These are phyloP conservation scores for Microbotryum silenes-acaulis DNA, from an alignment of 1,284 basidiomycete genomes.

Conservation along the genomic window DNA sequence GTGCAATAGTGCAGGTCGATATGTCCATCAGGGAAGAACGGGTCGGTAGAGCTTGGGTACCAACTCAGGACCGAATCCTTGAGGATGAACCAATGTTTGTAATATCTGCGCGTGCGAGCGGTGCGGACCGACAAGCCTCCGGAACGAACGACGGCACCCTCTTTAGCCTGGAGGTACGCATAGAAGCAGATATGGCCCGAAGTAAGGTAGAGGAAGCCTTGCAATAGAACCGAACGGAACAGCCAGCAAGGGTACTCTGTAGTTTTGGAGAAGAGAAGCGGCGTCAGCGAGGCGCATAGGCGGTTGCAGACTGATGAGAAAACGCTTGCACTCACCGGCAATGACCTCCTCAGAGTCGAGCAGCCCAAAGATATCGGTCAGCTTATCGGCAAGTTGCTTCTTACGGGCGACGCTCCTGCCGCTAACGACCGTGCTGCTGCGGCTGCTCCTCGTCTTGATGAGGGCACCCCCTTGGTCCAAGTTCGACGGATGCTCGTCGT, in stretches of 20 bases:
- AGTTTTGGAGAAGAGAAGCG: too few relatives aligned
- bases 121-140: conserved; percentile 41
- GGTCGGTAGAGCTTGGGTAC: conserved; percentile 90
- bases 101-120: conserved; percentile 69
- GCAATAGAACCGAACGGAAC: conserved; percentile 54
- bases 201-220: conserved; percentile 94
- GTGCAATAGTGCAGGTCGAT: conserved; percentile 87
- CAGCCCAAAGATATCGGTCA: conserved; percentile 76
- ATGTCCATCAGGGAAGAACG: conserved; percentile 93
- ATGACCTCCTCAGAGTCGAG: conserved; percentile 70
- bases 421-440: conserved; percentile 51
- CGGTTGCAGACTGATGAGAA: conserved; percentile 28
- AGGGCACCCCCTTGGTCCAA: too few relatives aligned
- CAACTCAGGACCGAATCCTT: conserved; percentile 89
- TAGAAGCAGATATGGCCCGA: conserved; percentile 91
- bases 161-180: conserved; percentile 81
- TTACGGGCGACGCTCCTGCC: conserved; percentile 64
- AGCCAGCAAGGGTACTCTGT: conserved; percentile 51
- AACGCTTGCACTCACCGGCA: conserved; percentile 51
- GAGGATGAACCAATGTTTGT: conserved; percentile 86
- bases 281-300: conserved; percentile 77
- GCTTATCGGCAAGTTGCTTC: conserved; percentile 65
- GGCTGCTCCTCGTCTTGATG: conserved; percentile 25
- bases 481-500: too few relatives aligned
- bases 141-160: conserved; percentile 71